Conservation (phyloP, 1,139 yeast genomes). For the Yamadazyma trypodendri region DNA sequence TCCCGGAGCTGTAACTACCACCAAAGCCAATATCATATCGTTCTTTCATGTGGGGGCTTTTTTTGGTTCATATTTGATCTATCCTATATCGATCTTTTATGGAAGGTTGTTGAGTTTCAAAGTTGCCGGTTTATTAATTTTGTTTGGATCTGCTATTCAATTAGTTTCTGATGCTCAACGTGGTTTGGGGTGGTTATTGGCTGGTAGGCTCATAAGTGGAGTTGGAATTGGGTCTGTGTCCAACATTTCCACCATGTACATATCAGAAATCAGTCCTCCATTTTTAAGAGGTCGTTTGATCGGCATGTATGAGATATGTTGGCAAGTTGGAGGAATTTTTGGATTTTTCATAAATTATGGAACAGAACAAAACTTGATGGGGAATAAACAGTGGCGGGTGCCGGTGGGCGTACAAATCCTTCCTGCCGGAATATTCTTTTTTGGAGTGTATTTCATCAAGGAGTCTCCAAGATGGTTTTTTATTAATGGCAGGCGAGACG, state of each 20-base stretch:
- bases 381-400: constrained; percentile 32
- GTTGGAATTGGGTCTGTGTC: constrained; percentile 37
- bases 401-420: constrained; percentile 41
- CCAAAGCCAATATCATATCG: constrained; percentile 31
- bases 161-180: constrained; percentile 7
- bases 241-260: constrained; percentile 32
- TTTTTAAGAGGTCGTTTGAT: constrained; percentile 38
- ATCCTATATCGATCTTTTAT: constrained; percentile 28
- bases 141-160: constrained; percentile 43
- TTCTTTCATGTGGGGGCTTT: constrained; percentile 38
- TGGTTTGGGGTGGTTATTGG: constrained; percentile 14
- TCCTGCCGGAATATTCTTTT: constrained; percentile 43
- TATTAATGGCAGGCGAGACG: constrained; percentile 29
- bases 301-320: constrained; percentile 49
- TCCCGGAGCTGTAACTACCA: constrained; percentile 12
- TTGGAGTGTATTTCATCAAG: constrained; percentile 37
- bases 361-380: constrained; percentile 20
- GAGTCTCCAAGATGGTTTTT: constrained; percentile 53
- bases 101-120: constrained; percentile 28
- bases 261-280: constrained; percentile 32
- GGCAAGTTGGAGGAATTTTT: constrained; percentile 50
- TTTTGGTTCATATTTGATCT: constrained; percentile 28
- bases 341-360: constrained; percentile 47
- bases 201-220: constrained; percentile 35
- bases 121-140: constrained; percentile 32